A percentile compares a stretch with the other conserved stretches of the same genome.
These are phyloP conservation scores for Pseudogymnoascus sp. DNA, from an alignment of 2,329 filamentous ascomycete genomes.

Conservation along the genomic window DNA sequence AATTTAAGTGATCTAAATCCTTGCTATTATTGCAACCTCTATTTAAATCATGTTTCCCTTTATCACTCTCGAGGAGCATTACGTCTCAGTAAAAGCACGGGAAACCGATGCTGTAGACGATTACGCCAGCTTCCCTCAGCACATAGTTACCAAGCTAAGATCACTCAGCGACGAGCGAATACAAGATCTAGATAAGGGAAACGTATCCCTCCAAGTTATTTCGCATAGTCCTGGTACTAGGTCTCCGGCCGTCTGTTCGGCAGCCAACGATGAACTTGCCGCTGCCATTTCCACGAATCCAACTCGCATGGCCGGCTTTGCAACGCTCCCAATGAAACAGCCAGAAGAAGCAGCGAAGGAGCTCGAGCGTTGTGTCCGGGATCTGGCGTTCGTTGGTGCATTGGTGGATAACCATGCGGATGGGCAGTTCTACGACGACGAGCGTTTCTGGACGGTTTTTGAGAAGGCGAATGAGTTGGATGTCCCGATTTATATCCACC, in stretches of 20 bases:
- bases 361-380: slow-evolving; percentile 33
- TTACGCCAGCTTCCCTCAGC: slow-evolving; percentile 25
- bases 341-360: slow-evolving; percentile 32
- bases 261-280: slow-evolving; percentile 31
- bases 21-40: neutral
- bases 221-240: slow-evolving; percentile 25
- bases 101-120: neutral
- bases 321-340: slow-evolving; percentile 35
- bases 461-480: slow-evolving; percentile 32
- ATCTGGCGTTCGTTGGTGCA: slow-evolving; percentile 43
- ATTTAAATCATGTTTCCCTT: slow-evolving; percentile 20
- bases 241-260: slow-evolving; percentile 13
- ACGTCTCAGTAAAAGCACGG: slow-evolving; percentile 19
- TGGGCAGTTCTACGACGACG: slow-evolving; percentile 38
- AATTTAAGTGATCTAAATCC: neutral
- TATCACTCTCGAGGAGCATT: slow-evolving; percentile 40
- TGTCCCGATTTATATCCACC: slow-evolving; percentile 40
- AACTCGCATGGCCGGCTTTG: slow-evolving; percentile 37
- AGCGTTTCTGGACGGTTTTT: slow-evolving; percentile 38
- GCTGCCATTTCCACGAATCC: slow-evolving; percentile 27
- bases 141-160: slow-evolving; percentile 19
- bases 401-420: slow-evolving; percentile 39
- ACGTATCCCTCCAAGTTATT: slow-evolving; percentile 19
- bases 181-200: slow-evolving; percentile 25
- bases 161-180: slow-evolving; percentile 23